phyloP scores from a whole-genome alignment of 805 yeast species.

The Saturnispora saitoi region DNA sequence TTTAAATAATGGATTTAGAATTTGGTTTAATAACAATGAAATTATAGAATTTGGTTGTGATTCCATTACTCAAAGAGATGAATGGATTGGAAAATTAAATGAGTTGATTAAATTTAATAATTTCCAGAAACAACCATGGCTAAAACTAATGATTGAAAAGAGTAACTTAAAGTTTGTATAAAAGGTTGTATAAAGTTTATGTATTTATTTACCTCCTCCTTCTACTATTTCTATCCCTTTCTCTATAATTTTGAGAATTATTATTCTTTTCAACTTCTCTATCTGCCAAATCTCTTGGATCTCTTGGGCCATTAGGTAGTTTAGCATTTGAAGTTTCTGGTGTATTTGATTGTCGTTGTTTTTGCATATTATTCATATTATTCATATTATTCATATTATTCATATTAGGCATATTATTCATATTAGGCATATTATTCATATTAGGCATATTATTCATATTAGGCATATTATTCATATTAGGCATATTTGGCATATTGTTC shows the following conservation, averaged over 20 bases:
- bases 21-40: slow-evolving; percentile 73
- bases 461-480: slow-evolving; percentile 20
- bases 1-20: slow-evolving; percentile 65
- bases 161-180: neutral
- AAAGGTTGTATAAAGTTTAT: neutral
- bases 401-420: slow-evolving; percentile 16
- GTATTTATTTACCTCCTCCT: slow-evolving; percentile 8
- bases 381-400: slow-evolving; percentile 9
- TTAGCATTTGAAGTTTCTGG: slow-evolving; percentile 18
- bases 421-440: slow-evolving; percentile 9
- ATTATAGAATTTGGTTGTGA: slow-evolving; percentile 82
- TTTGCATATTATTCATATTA: slow-evolving; percentile 5
- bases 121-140: slow-evolving; percentile 31
- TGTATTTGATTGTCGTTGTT: slow-evolving; percentile 13
- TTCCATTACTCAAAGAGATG: slow-evolving; percentile 44
- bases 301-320: slow-evolving; percentile 15
- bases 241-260: slow-evolving; percentile 11
- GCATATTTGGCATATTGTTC: slow-evolving; percentile 19
- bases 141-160: slow-evolving; percentile 22
- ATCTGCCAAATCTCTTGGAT: slow-evolving; percentile 23
- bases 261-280: slow-evolving; percentile 8
- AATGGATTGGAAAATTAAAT: slow-evolving; percentile 60
- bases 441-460: slow-evolving; percentile 14
- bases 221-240: slow-evolving; percentile 11
- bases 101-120: slow-evolving; percentile 37